Base-by-base conservation (phyloP, 768 basidiomycete species). In the Cyathus striatus region DNA sequence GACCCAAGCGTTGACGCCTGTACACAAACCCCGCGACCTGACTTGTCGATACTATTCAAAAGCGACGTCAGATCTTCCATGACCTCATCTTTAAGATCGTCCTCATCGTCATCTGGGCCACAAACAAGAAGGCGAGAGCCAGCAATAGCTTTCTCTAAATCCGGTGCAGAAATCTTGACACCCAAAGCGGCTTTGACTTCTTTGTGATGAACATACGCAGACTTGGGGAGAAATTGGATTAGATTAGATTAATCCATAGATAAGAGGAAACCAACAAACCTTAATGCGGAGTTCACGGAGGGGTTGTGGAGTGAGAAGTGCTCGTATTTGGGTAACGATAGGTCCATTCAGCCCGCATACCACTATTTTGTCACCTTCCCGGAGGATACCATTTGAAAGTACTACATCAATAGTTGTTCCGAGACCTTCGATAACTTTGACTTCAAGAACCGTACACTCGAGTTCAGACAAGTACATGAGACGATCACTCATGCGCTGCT, bases 401-500 rank as follows among this genome's bases (percentile, higher is more conserved):
- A 98, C 83, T 16, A 98, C 92, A 68, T 98, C 95, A 54, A 98
- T 91, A 0, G 96, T 98, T 22, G 94, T 98, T 23, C 96, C 96
- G 38, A 98, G 73, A 55, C 96, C 96, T 66, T 99, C 96, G 52
- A 98, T 81, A 48, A 97, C 90, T 75, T 99, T 99, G 61, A 98
- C 96, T 64, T 98, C 96, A 45, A 99, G 79, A 9, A 99, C 91
- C 5, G 96, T 99, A 63, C 95, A 97, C 66, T 97, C 93, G 34
- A 98, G 74, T 58, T 96, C 93, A 23, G 92, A 90, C 46, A 98
- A 77, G 67, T 98, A 99, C 96, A 98, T 99, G 48, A 99, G 75
- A 33, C 87, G 79, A 61, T 94, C 90, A 62, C 87, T 92, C 95
- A 98, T 96, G 46, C 96, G 82, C 67, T 96, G 87, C 62, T 98